phyloP scores from a whole-genome alignment of 306 rosid species.

The Quercus mongolica region DNA sequence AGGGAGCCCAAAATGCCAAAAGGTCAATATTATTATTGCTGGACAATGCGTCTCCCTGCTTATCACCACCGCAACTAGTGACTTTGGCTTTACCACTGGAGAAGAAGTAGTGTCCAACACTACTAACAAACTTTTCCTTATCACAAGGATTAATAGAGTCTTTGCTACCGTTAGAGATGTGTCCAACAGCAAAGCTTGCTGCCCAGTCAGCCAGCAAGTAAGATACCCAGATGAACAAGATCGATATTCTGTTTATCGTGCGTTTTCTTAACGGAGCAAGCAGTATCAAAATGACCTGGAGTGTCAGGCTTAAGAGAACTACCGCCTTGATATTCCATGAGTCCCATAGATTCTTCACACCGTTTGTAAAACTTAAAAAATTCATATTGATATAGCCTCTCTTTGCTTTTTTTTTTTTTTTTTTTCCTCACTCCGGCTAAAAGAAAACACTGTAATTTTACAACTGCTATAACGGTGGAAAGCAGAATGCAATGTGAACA shows the following conservation, averaged over 20 bases:
- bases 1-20: conserved; percentile 23
- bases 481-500: too few relatives aligned
- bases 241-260: not conserved
- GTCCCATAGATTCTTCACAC: not conserved
- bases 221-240: not conserved
- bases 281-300: not conserved
- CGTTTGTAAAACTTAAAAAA: too few relatives aligned
- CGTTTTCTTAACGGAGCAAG: not conserved
- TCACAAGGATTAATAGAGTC: not conserved
- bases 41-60: accelerated
- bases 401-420: too few relatives aligned
- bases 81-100: too few relatives aligned
- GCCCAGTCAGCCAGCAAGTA: conserved; percentile 9
- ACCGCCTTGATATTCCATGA: not conserved
- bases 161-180: not conserved
- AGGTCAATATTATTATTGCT: not conserved
- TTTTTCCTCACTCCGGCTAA: too few relatives aligned
- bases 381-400: too few relatives aligned
- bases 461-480: too few relatives aligned
- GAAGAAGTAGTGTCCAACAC: too few relatives aligned
- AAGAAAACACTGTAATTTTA: too few relatives aligned
- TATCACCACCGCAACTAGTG: too few relatives aligned
- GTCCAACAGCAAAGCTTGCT: not conserved
- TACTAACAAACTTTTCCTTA: accelerated
- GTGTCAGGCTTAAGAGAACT: not conserved